A percentile compares a stretch with the other conserved stretches of the same genome.
Evolutionary conservation across 371 early-diverging fungal genomes (phyloP).

Genomic region (Rhizopus delemar): DNA sequence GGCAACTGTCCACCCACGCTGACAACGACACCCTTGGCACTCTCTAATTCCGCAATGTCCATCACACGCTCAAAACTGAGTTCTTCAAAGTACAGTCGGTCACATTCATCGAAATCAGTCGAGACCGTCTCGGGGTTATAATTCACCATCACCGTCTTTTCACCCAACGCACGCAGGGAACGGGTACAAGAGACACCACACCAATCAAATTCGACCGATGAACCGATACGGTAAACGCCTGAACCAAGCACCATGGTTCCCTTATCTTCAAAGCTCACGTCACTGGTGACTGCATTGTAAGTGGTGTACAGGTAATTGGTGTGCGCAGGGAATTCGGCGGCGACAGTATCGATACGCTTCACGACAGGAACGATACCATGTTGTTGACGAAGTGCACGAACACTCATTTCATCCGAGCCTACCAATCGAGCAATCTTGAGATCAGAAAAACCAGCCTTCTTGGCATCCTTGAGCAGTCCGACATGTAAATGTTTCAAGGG

Average conservation of each 20-base stretch:
- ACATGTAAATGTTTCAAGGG: constrained; percentile 48
- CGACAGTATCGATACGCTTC: constrained; percentile 96
- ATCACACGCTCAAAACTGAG: constrained; percentile 88
- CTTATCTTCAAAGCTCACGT: constrained; percentile 82
- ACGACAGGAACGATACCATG: constrained; percentile 86
- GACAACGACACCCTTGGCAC: constrained; percentile 82
- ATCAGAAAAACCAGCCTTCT: constrained; percentile 93
- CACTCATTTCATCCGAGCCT: constrained; percentile 84
- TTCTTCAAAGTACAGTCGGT: constrained; percentile 93
- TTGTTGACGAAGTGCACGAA: constrained; percentile 78
- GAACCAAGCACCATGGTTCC: constrained; percentile 94
- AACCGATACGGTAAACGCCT: constrained; percentile 96
- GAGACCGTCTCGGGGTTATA: constrained; percentile 97
- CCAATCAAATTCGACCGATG: constrained; percentile 96
- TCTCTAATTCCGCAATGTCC: constrained; percentile 91
- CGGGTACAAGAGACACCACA: constrained; percentile 92
- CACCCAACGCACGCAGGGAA: constrained; percentile 74
- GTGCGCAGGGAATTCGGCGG: constrained; percentile 94
- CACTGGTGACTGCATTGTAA: constrained; percentile 89
- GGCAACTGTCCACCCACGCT: constrained; percentile 96
- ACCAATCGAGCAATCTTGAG: constrained; percentile 72
- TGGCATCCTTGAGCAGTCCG: constrained; percentile 67
- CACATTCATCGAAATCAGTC: constrained; percentile 95
- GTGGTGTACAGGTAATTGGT: constrained; percentile 97
- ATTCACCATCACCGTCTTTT: constrained; percentile 94